Conservation (phyloP, 306 rosid genomes). For the Begonia fuchsioides region DNA sequence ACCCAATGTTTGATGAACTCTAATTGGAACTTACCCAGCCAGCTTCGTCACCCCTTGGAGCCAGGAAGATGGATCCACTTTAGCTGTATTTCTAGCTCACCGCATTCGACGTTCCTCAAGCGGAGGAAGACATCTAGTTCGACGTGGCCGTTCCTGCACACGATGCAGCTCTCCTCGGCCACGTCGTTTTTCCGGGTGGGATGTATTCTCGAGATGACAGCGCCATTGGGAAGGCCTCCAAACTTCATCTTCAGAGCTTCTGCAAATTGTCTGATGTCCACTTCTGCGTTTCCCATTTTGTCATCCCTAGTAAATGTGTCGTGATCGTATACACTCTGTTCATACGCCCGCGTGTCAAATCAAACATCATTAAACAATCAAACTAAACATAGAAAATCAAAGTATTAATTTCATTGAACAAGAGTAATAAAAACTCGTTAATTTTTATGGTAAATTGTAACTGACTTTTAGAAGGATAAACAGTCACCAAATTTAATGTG, state of each 20-base stretch:
- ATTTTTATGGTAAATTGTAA: no score
- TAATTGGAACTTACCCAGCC: no score
- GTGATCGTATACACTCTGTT: slow-evolving; percentile 75
- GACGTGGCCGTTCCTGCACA: slow-evolving; percentile 29
- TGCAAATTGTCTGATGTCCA: slow-evolving; percentile 31
- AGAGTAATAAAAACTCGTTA: no score
- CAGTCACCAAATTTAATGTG: no score
- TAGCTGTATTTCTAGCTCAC: slow-evolving; percentile 73
- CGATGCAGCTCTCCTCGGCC: slow-evolving; percentile 57
- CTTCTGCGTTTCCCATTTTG: slow-evolving; percentile 82
- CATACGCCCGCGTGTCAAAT: not conserved
- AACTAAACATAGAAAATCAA: not conserved
- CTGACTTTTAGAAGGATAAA: no score
- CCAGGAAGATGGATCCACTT: slow-evolving; percentile 87
- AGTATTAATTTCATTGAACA: no score
- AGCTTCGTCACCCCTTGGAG: slow-evolving; percentile 17
- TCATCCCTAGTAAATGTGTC: slow-evolving; percentile 86
- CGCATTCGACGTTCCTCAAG: slow-evolving; percentile 64
- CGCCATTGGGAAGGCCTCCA: slow-evolving; percentile 35
- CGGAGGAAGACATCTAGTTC: slow-evolving; percentile 68
- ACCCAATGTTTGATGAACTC: no score
- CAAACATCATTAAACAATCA: not conserved
- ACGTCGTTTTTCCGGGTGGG: slow-evolving; percentile 60
- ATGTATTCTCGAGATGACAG: slow-evolving; percentile 35
- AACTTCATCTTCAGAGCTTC: slow-evolving; percentile 48